Evolutionary conservation across 495 filamentous ascomycete species (phyloP).

Genomic region (Hyaloscypha finlandica): DNA sequence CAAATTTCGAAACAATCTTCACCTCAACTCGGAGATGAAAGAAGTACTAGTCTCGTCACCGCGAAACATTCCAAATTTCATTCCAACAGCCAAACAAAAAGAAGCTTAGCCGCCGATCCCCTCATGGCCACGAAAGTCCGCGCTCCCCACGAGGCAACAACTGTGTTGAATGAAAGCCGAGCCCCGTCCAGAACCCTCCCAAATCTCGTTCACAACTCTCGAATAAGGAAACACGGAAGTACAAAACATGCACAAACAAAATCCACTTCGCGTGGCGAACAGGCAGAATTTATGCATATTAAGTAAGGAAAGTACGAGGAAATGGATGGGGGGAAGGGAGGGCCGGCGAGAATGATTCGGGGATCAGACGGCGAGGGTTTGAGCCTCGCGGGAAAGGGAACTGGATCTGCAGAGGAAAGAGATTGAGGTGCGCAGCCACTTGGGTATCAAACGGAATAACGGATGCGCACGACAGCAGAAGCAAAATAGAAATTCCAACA

Average conservation of each 20-base stretch:
- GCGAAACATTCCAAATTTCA: neutral
- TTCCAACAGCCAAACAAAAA: neutral
- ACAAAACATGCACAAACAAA: too few relatives aligned
- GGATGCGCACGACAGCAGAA: neutral
- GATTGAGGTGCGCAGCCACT: conserved; percentile 2
- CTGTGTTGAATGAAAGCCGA: too few relatives aligned
- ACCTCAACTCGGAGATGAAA: conserved; percentile 2
- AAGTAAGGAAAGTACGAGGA: neutral
- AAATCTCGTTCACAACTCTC: neutral
- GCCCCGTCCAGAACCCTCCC: neutral
- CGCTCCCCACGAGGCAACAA: too few relatives aligned
- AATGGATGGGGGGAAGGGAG: neutral
- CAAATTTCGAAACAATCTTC: neutral
- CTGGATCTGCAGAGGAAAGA: neutral
- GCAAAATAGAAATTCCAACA: too few relatives aligned
- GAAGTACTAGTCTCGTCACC: neutral
- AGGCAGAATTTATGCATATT: neutral
- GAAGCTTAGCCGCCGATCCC: neutral
- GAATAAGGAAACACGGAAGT: too few relatives aligned
- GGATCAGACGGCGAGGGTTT: conserved; percentile 3
- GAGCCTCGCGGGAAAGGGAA: neutral
- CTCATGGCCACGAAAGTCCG: too few relatives aligned
- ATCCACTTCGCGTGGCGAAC: too few relatives aligned
- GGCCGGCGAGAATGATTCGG: neutral
- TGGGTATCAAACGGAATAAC: neutral